Percentiles rank a stretch among this genome's conserved stretches.
phyloP scores from a whole-genome alignment of 768 basidiomycete genomes.

The Pholiota molesta region DNA sequence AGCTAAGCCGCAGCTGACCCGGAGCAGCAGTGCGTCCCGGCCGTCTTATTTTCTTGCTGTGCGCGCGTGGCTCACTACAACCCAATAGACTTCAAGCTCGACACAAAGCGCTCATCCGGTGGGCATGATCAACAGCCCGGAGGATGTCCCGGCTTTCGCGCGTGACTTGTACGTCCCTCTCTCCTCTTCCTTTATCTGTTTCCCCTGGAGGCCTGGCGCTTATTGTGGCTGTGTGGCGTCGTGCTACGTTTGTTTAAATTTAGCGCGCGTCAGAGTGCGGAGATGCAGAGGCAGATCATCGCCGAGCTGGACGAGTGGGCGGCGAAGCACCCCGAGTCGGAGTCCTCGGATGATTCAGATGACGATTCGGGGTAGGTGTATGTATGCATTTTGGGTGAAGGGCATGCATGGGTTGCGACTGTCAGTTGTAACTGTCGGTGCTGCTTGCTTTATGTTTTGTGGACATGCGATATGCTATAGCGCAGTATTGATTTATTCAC shows the following conservation, averaged over 20 bases:
- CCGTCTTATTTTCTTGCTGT: background rate
- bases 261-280: constrained; percentile 42
- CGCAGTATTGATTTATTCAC: too few relatives aligned
- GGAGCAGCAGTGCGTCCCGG: constrained; percentile 49
- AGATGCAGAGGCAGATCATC: constrained; percentile 46
- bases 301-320: constrained; percentile 42
- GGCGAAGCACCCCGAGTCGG: constrained; percentile 7
- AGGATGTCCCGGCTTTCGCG: constrained; percentile 61
- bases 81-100: constrained; percentile 51
- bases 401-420: too few relatives aligned
- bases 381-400: too few relatives aligned
- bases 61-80: background rate
- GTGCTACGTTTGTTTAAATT: background rate
- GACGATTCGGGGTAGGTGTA: background rate
- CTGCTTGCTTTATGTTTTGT: too few relatives aligned
- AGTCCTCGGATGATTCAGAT: background rate
- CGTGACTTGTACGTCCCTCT: background rate
- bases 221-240: background rate
- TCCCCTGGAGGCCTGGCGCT: background rate
- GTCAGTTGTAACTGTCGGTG: too few relatives aligned
- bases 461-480: too few relatives aligned
- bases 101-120: constrained; percentile 63
- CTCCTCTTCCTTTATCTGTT: background rate
- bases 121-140: constrained; percentile 56
- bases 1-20: constrained; percentile 43